Percentiles rank a stretch among this genome's conserved stretches.
phyloP scores from a whole-genome alignment of 2,329 filamentous ascomycete species.

The Neoarthrinium moseri region DNA sequence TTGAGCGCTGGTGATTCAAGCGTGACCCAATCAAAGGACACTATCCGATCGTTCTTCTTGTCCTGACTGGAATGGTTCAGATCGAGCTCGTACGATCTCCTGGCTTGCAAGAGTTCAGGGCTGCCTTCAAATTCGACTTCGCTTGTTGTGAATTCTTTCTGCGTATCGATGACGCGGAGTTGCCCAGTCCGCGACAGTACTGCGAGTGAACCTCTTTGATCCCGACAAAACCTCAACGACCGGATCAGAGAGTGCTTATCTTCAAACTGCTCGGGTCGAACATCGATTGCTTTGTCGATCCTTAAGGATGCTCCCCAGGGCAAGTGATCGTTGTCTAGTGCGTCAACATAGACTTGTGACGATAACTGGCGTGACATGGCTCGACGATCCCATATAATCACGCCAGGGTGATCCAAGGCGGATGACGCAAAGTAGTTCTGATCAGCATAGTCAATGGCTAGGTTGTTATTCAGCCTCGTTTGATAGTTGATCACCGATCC shows the following conservation, averaged over 20 bases:
- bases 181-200: constrained; percentile 63
- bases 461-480: constrained; percentile 67
- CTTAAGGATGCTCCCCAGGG: constrained; percentile 63
- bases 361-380: constrained; percentile 52
- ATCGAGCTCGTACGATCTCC: constrained; percentile 61
- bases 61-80: constrained; percentile 52
- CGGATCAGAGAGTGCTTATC: constrained; percentile 61
- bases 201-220: constrained; percentile 59
- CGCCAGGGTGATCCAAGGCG: constrained; percentile 69
- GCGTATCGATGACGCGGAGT: constrained; percentile 59
- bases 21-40: constrained; percentile 68
- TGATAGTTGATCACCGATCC: constrained; percentile 57
- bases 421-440: constrained; percentile 84
- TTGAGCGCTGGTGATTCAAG: constrained; percentile 53
- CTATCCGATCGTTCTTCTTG: constrained; percentile 58
- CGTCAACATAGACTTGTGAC: constrained; percentile 54
- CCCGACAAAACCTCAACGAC: constrained; percentile 61
- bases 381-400: constrained; percentile 78
- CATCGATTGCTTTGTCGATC: constrained; percentile 56
- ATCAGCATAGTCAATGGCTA: constrained; percentile 77
- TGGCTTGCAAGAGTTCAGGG: constrained; percentile 59
- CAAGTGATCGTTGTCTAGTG: constrained; percentile 59
- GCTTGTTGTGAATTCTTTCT: constrained; percentile 48
- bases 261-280: constrained; percentile 49
- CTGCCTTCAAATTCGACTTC: constrained; percentile 41